A percentile compares a stretch with the other conserved stretches of the same genome.
phyloP scores from a whole-genome alignment of 2,329 filamentous ascomycete genomes.

The Fusarium sp. region DNA sequence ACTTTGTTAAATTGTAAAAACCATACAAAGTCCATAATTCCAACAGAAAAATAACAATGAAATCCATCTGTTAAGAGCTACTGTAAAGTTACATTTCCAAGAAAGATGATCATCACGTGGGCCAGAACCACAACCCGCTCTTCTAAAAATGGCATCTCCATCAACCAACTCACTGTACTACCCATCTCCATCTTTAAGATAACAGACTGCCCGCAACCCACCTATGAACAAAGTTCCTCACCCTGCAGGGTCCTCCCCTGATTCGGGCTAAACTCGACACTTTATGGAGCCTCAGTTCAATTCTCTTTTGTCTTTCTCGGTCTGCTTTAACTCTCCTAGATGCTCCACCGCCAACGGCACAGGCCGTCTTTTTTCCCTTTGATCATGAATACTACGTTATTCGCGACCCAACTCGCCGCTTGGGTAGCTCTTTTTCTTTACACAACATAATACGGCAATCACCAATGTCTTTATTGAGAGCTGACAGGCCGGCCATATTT shows the following conservation, averaged over 20 bases:
- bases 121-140: background rate
- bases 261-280: conserved; percentile 8
- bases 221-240: conserved; percentile 22
- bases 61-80: background rate
- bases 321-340: background rate
- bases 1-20: background rate
- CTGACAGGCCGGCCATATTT: background rate
- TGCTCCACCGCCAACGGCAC: conserved; percentile 1
- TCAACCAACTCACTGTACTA: conserved; percentile 4
- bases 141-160: conserved; percentile 20
- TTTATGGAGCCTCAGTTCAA: conserved; percentile 32
- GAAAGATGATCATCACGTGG: conserved; percentile 13
- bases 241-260: conserved; percentile 41
- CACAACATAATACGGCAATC: background rate
- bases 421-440: conserved; percentile 15
- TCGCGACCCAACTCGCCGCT: conserved; percentile 36
- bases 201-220: conserved; percentile 5
- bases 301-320: conserved; percentile 12
- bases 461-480: background rate
- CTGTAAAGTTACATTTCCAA: background rate
- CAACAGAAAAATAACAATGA: background rate
- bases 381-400: background rate
- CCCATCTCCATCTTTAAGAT: conserved; percentile 20
- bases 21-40: background rate
- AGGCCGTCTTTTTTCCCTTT: conserved; percentile 13